phyloP scores from a whole-genome alignment of 352 stramenopile genomes.

The Phytophthora meadii region DNA sequence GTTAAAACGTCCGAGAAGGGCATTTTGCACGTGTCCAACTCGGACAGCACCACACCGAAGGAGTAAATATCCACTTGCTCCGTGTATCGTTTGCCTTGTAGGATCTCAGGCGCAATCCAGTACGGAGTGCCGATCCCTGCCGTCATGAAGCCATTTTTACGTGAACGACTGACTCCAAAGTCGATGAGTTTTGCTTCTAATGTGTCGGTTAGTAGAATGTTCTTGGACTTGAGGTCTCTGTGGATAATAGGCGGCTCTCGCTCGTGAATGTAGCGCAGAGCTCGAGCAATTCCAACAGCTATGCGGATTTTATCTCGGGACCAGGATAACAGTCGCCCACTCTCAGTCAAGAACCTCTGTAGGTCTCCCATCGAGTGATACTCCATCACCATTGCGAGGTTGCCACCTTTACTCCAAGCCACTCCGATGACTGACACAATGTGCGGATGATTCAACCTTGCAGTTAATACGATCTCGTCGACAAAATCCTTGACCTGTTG shows the following conservation, averaged over 20 bases:
- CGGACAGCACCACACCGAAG: constrained; percentile 59
- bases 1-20: constrained; percentile 33
- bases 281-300: constrained; percentile 37
- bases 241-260: constrained; percentile 40
- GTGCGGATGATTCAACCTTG: constrained; percentile 32
- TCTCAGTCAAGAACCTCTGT: constrained; percentile 18
- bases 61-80: constrained; percentile 76
- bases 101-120: constrained; percentile 57
- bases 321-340: constrained; percentile 26
- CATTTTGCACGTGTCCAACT: constrained; percentile 45
- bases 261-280: constrained; percentile 43
- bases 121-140: constrained; percentile 38
- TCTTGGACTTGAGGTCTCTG: constrained; percentile 55
- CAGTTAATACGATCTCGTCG: constrained; percentile 44
- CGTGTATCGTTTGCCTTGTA: constrained; percentile 44
- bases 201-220: constrained; percentile 39
- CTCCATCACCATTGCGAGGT: constrained; percentile 44
- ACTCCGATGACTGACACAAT: constrained; percentile 51
- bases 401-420: constrained; percentile 47
- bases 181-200: constrained; percentile 49
- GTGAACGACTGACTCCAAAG: constrained; percentile 45
- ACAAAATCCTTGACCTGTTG: constrained; percentile 35
- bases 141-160: constrained; percentile 35
- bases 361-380: constrained; percentile 38
- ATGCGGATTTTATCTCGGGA: constrained; percentile 37